phyloP scores from a whole-genome alignment of 2,329 filamentous ascomycete genomes.

The Canariomyces notabilis region DNA sequence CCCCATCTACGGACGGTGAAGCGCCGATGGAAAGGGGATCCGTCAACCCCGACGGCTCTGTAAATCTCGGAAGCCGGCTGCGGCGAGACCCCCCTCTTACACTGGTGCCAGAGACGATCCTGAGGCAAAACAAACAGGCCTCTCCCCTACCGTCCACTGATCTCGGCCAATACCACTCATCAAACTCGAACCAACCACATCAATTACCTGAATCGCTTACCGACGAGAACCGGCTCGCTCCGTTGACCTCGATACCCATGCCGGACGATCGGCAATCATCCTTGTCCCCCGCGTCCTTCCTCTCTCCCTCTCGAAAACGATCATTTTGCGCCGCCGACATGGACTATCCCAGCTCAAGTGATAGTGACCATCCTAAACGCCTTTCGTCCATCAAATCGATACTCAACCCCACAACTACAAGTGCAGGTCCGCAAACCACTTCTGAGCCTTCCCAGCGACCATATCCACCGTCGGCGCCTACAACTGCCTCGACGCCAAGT shows the following conservation, averaged over 20 bases:
- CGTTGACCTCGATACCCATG: slow-evolving; percentile 44
- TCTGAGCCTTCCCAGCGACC: slow-evolving; percentile 38
- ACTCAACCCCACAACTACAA: slow-evolving; percentile 51
- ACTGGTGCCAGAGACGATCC: slow-evolving; percentile 43
- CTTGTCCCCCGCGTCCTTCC: slow-evolving; percentile 55
- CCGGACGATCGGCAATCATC: slow-evolving; percentile 50
- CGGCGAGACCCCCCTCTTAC: slow-evolving; percentile 42
- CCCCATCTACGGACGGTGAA: slow-evolving; percentile 34
- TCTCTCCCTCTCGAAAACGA: slow-evolving; percentile 58
- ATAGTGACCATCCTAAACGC: slow-evolving; percentile 51
- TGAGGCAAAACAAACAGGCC: slow-evolving; percentile 39
- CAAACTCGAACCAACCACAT: slow-evolving; percentile 36
- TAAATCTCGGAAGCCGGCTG: slow-evolving; percentile 55
- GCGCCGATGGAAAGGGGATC: slow-evolving; percentile 46
- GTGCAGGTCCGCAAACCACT: slow-evolving; percentile 20
- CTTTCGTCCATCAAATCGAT: slow-evolving; percentile 73
- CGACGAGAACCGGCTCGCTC: slow-evolving; percentile 56
- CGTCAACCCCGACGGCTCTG: slow-evolving; percentile 58
- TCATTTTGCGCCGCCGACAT: slow-evolving; percentile 60
- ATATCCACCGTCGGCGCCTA: slow-evolving; percentile 40
- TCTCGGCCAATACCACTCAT: slow-evolving; percentile 49
- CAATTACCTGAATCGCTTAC: slow-evolving; percentile 40
- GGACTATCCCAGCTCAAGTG: slow-evolving; percentile 32
- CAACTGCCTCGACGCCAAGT: slow-evolving; percentile 38
- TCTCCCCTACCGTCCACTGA: slow-evolving; percentile 41